These are phyloP conservation scores for Pyrenula aspistea DNA, from an alignment of 495 filamentous ascomycete species.

Conservation along the genomic window DNA sequence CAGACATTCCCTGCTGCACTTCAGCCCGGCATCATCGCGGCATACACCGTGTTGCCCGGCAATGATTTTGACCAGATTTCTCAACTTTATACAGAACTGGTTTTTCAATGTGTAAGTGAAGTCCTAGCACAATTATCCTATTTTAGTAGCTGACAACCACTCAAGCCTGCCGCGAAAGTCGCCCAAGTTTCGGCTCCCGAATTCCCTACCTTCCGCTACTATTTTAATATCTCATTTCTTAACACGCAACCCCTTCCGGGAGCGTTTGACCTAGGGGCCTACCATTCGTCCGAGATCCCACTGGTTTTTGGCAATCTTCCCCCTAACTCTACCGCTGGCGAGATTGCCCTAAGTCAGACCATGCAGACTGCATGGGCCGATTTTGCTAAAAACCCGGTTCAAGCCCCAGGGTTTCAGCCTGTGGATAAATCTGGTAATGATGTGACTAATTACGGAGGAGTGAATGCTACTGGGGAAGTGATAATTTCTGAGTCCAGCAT, in stretches of 20 bases:
- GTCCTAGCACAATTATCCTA: too few species aligned
- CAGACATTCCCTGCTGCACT: background rate
- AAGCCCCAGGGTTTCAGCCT: slow-evolving; percentile 11
- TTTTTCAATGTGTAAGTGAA: slow-evolving; percentile 2
- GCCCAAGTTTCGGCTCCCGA: slow-evolving; percentile 11
- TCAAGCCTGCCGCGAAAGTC: slow-evolving; percentile 9
- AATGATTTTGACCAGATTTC: background rate
- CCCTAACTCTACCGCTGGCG: slow-evolving; percentile 9
- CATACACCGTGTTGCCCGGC: background rate
- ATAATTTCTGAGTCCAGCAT: background rate
- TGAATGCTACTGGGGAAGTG: background rate
- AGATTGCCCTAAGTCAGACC: slow-evolving; percentile 10
- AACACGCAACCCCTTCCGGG: slow-evolving; percentile 9
- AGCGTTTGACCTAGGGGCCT: slow-evolving; percentile 11
- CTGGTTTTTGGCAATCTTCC: slow-evolving; percentile 20
- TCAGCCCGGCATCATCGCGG: background rate
- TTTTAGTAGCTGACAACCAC: too few species aligned
- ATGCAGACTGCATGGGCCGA: slow-evolving; percentile 20
- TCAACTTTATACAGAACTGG: slow-evolving; percentile 1
- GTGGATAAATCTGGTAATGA: background rate
- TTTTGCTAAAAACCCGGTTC: slow-evolving; percentile 18
- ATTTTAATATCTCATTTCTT: slow-evolving; percentile 22
- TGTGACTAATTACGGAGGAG: background rate
- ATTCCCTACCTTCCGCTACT: slow-evolving; percentile 16
- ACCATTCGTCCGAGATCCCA: slow-evolving; percentile 16